These are phyloP conservation scores for Trichoderma sp. DNA, from an alignment of 2,329 filamentous ascomycete genomes.

Conservation along the genomic window DNA sequence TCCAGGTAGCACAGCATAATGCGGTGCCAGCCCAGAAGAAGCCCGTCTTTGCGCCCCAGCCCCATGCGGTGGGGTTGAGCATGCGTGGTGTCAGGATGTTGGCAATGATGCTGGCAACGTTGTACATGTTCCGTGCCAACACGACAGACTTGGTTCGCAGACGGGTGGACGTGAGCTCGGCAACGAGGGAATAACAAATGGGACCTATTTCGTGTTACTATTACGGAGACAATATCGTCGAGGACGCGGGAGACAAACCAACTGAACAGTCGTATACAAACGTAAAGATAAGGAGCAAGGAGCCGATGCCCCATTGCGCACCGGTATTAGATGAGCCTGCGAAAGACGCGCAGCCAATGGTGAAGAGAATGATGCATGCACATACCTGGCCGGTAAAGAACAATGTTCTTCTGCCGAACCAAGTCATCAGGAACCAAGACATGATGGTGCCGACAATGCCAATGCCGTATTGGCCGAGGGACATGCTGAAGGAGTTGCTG, in stretches of 20 bases:
- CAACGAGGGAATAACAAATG: conserved; percentile 84
- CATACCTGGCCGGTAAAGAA: conserved; percentile 51
- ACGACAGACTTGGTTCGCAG: conserved; percentile 50
- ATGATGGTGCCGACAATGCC: conserved; percentile 47
- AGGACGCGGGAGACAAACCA: not conserved
- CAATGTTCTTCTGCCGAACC: conserved; percentile 48
- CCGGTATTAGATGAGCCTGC: conserved; percentile 47
- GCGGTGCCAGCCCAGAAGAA: conserved; percentile 50
- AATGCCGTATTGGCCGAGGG: conserved; percentile 46
- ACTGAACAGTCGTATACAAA: conserved; percentile 45
- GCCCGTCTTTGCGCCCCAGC: conserved; percentile 50
- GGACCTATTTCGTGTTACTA: conserved; percentile 28
- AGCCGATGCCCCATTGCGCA: conserved; percentile 51
- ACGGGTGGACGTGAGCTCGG: conserved; percentile 48
- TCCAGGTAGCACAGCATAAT: conserved; percentile 49
- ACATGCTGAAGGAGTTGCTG: conserved; percentile 42
- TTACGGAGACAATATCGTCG: not conserved
- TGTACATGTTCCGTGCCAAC: conserved; percentile 49
- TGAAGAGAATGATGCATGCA: conserved; percentile 45
- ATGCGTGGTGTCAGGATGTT: conserved; percentile 50
- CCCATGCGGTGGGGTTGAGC: conserved; percentile 49
- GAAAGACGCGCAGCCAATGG: conserved; percentile 57
- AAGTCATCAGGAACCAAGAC: conserved; percentile 48
- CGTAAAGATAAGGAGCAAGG: conserved; percentile 47
- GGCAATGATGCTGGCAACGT: conserved; percentile 49